Conservation (phyloP, 78 protist species). For the Polysphondylium violaceum region DNA sequence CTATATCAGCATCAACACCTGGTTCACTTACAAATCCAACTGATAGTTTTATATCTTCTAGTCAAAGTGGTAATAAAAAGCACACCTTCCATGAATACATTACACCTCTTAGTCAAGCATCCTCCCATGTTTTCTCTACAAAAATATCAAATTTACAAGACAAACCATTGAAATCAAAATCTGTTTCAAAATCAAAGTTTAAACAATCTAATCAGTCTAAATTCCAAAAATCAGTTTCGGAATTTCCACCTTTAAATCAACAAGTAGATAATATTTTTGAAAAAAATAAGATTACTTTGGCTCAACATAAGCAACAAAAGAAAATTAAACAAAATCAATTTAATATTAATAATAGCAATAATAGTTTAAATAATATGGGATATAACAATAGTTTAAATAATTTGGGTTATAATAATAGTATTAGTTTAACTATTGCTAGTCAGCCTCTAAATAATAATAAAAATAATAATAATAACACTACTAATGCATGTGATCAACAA, state of each 20-base stretch:
- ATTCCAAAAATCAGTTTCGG: too few relatives aligned
- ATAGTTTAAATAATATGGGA: neutral
- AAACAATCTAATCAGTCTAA: too few relatives aligned
- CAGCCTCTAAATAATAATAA: neutral
- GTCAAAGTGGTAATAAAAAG: neutral
- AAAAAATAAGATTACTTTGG: neutral
- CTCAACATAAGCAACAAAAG: neutral
- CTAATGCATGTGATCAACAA: neutral
- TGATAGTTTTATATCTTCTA: neutral
- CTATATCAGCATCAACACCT: neutral
- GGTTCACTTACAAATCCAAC: neutral
- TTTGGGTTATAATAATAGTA: neutral
- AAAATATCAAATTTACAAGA: neutral
- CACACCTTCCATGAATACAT: constrained; percentile 45
- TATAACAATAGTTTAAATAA: neutral
- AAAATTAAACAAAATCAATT: neutral
- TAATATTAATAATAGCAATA: too few relatives aligned
- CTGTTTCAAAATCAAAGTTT: neutral
- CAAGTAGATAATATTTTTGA: constrained; percentile 9
- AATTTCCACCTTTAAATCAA: constrained; percentile 7
- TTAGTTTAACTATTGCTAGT: neutral
- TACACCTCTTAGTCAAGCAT: constrained; percentile 6
- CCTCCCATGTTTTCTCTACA: neutral
- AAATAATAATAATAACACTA: neutral
- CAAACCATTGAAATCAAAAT: neutral